Base-by-base conservation (phyloP, 78 protist species). In the Isochrysis galbana region DNA sequence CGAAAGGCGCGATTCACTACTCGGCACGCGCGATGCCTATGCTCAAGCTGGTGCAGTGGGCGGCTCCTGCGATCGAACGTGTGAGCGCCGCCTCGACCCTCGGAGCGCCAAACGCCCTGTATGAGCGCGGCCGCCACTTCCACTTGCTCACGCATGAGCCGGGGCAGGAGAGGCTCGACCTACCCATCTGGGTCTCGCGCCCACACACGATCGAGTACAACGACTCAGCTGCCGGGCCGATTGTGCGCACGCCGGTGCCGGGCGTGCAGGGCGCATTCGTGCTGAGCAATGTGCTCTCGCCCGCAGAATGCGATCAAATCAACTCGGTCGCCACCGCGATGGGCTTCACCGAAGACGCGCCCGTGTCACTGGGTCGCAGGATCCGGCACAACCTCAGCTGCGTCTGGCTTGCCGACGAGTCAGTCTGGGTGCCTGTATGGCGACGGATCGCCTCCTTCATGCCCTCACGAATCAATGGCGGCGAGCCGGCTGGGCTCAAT, bases 401-500 rank as follows among this genome's bases (percentile, higher is more conserved):
- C 84, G 84, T 74, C 34, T 74, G 84, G 84, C 34, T 74, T 46
- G 84, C 84, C 46, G 84, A 74, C 46, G 44, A 36, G 47, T 4
- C 44, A 46, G 34, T 74, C n/a, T 38, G 46, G 45, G n/a, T 5
- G 14, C 45, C 84, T 14, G 23, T 74, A 41, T 74, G 44, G 45
- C 26, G 46, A 14, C 84, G 84, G 22, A 21, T 39, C 14, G 14
- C 17, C 14, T 22, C 44, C 1, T 46, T 19, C 48, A 21, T 48
- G 41, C 74, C 87, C 21, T 72, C 44, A 3, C 2, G 17, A 11
- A 14, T 23, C 11, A 78, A 14, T 38, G 91, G 90, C 69, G 67
- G 92, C 41, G 25, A 38, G 45, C 87, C 87, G 89, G 46, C 34
- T 10, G 94, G 94, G 38, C 54, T 93, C 72, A 93, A 93, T 78